These are phyloP conservation scores for Aspergillus olivimuriae DNA, from an alignment of 495 filamentous ascomycete species.

Conservation along the genomic window DNA sequence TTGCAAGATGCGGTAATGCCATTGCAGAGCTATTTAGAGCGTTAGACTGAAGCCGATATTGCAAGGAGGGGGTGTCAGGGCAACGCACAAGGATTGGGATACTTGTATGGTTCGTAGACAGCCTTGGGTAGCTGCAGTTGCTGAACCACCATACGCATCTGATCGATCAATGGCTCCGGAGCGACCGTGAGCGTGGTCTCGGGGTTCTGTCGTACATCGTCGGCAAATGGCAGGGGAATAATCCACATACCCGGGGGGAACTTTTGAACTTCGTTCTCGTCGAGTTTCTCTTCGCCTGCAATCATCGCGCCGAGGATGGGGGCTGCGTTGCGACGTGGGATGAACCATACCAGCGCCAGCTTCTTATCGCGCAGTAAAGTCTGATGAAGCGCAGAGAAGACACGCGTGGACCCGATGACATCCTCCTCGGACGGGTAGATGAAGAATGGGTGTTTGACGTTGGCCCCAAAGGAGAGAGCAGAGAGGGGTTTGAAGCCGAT, in stretches of 20 bases:
- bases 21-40: slow-evolving; percentile 61
- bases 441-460: slow-evolving; percentile 76
- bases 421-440: slow-evolving; percentile 92
- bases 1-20: slow-evolving; percentile 95
- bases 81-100: slow-evolving; percentile 71
- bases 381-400: slow-evolving; percentile 85
- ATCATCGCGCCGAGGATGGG: slow-evolving; percentile 77
- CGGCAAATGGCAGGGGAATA: slow-evolving; percentile 79
- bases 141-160: slow-evolving; percentile 73
- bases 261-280: slow-evolving; percentile 59
- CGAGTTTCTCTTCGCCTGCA: slow-evolving; percentile 60
- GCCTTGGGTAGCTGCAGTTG: slow-evolving; percentile 88
- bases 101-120: slow-evolving; percentile 73
- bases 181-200: slow-evolving; percentile 50
- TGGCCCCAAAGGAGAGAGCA: slow-evolving; percentile 77
- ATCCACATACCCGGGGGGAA: slow-evolving; percentile 87
- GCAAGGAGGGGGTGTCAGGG: background rate
- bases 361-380: slow-evolving; percentile 74
- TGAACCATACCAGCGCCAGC: slow-evolving; percentile 82
- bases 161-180: slow-evolving; percentile 65
- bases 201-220: slow-evolving; percentile 77
- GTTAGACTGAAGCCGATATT: background rate
- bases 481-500: slow-evolving; percentile 87
- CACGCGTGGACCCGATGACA: slow-evolving; percentile 82
- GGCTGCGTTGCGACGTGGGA: slow-evolving; percentile 69